Base-by-base conservation (phyloP, 805 yeast species). In the Wickerhamiella alocasiicola region DNA sequence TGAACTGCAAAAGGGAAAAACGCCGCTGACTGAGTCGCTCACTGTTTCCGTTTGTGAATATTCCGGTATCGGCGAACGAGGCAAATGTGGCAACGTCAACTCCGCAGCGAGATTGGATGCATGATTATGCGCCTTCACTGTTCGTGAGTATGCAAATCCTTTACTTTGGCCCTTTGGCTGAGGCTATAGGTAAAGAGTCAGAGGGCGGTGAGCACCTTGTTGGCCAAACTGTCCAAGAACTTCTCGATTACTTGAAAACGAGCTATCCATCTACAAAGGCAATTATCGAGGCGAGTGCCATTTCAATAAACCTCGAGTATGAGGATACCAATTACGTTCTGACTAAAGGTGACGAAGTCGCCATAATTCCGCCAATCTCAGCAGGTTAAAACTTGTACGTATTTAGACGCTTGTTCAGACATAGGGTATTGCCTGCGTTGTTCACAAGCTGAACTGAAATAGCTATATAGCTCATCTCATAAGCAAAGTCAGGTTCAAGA, bases 351-450 rank as follows among this genome's bases (percentile, higher is more conserved):
- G 51, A 52, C 33, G 57, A 54, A 31, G 44, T 55, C 6, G 57
- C 56, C 4, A 31, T 55, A 9, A 50, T 55, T 28, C 59, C 59
- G 5, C 57, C 59, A 1, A 56, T 55, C 2, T 52, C 57, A 2
- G 55, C 54, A 1, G 59, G 58, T 17, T 54, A 41, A 32, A n/a
- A n/a, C n/a, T n/a, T n/a, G n/a, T n/a, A n/a, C n/a, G n/a, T n/a
- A n/a, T n/a, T n/a, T n/a, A n/a, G n/a, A n/a, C n/a, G n/a, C n/a
- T n/a, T n/a, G n/a, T n/a, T n/a, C n/a, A n/a, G n/a, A n/a, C n/a
- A n/a, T n/a, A n/a, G n/a, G n/a, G n/a, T n/a, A n/a, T n/a, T n/a
- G n/a, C n/a, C n/a, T n/a, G n/a, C n/a, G n/a, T n/a, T n/a, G n/a
- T n/a, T n/a, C n/a, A n/a, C n/a, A n/a, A n/a, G n/a, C n/a, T n/a